phyloP scores from a whole-genome alignment of 1,284 basidiomycete genomes.

The Omphalotus olearius region DNA sequence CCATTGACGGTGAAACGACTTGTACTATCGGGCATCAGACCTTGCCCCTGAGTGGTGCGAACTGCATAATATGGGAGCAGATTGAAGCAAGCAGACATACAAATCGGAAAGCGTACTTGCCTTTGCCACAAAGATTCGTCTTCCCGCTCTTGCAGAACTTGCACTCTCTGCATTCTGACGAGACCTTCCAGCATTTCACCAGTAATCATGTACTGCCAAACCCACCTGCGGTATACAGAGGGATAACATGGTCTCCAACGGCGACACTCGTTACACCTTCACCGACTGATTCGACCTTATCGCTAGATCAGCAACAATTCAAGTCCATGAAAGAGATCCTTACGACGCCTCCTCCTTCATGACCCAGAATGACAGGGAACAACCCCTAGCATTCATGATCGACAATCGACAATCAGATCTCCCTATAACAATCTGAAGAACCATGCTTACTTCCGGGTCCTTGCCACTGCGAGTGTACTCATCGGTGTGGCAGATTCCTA shows the following conservation, averaged over 20 bases:
- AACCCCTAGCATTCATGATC: slow-evolving; percentile 52
- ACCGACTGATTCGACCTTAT: slow-evolving; percentile 89
- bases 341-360: slow-evolving; percentile 85
- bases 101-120: slow-evolving; percentile 29
- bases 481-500: slow-evolving; percentile 97
- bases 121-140: slow-evolving; percentile 92
- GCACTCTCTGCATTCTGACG: slow-evolving; percentile 86
- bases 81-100: not conserved
- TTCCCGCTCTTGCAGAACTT: slow-evolving; percentile 99
- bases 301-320: slow-evolving; percentile 15
- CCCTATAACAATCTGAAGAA: not conserved
- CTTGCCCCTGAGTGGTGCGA: slow-evolving; percentile 92
- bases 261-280: slow-evolving; percentile 86
- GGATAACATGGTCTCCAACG: slow-evolving; percentile 89
- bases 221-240: slow-evolving; percentile 87
- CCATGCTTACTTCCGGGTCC: slow-evolving; percentile 78
- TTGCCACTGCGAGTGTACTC: slow-evolving; percentile 96
- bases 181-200: slow-evolving; percentile 9
- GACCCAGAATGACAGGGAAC: slow-evolving; percentile 94
- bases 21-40: slow-evolving; percentile 94
- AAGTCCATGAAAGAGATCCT: slow-evolving; percentile 23
- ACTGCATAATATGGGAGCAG: slow-evolving; percentile 41
- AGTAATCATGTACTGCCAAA: not conserved
- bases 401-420: not conserved
- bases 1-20: slow-evolving; percentile 90